A percentile compares a stretch with the other conserved stretches of the same genome.
Evolutionary conservation across 148 eudicot genomes (phyloP).

Genomic region (Rhododendron henanense): DNA sequence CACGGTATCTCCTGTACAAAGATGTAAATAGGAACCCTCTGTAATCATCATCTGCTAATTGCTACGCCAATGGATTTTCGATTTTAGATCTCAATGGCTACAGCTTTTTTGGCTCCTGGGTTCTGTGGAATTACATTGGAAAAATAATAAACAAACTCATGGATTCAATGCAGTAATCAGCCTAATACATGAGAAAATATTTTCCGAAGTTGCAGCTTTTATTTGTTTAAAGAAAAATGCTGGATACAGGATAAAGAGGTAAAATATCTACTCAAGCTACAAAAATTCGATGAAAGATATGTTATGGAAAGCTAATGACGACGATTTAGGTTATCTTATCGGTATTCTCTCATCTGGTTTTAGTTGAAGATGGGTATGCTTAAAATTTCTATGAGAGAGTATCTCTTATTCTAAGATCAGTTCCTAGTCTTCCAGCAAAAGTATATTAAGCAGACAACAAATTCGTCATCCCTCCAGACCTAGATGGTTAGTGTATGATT

Average conservation of each 20-base stretch:
- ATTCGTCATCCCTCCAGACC: neutral
- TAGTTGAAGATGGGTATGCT: neutral
- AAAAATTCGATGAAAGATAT: neutral
- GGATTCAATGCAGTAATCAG: neutral
- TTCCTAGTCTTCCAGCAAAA: neutral
- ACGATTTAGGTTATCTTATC: neutral
- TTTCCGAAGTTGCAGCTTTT: neutral
- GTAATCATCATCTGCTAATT: constrained; percentile 17
- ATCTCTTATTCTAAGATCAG: neutral
- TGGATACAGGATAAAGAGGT: neutral
- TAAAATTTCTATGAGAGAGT: neutral
- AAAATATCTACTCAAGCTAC: neutral
- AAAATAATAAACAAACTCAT: neutral
- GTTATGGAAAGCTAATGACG: neutral
- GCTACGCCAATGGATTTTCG: constrained; percentile 1
- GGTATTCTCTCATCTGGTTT: neutral
- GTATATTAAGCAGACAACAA: neutral
- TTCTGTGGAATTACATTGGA: neutral
- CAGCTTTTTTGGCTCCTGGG: neutral
- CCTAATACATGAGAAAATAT: neutral
- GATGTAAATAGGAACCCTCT: constrained; percentile 93
- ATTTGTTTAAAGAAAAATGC: neutral
- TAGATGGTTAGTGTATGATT: neutral
- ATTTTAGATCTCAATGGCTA: neutral
- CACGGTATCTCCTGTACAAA: constrained; percentile 91